A percentile compares a stretch with the other conserved stretches of the same genome.
Conservation (phyloP, 1,284 basidiomycete genomes). For the Rhodotorula sp. region DNA sequence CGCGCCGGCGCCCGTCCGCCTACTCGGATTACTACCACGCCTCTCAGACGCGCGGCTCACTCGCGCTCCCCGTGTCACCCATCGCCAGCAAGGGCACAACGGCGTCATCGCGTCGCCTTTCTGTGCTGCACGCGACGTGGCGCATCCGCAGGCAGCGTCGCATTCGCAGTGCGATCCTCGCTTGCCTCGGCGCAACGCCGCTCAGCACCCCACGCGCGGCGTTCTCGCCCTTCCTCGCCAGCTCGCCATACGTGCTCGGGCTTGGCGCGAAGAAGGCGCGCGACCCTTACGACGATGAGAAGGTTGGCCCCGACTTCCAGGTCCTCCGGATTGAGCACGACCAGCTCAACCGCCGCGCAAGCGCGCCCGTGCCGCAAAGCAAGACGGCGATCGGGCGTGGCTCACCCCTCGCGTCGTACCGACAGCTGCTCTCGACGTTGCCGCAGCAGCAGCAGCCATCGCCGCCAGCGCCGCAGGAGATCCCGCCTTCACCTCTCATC, state of each 20-base stretch:
- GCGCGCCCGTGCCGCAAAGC: neutral
- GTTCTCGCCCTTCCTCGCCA: conserved; percentile 13
- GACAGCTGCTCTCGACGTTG: neutral
- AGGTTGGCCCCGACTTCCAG: neutral
- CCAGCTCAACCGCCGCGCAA: neutral
- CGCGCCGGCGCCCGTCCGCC: neutral
- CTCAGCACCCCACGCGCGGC: neutral
- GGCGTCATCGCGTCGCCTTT: conserved; percentile 1
- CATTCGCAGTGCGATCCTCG: conserved; percentile 24
- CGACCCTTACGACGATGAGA: neutral
- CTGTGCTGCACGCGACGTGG: conserved; percentile 4
- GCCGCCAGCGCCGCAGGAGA: neutral
- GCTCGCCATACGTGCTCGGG: conserved; percentile 21
- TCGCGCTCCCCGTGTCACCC: neutral
- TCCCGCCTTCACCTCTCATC: conserved; percentile 11
- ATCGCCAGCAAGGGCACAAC: conserved; percentile 4
- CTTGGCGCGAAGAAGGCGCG: neutral
- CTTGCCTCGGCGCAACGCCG: conserved; percentile 24
- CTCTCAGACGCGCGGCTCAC: neutral
- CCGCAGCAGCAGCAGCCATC: neutral
- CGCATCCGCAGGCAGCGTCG: conserved; percentile 22
- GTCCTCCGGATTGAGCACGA: neutral
- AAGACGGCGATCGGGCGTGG: neutral
- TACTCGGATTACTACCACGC: neutral
- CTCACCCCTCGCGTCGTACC: neutral